Base-by-base conservation (phyloP, 148 eudicot species). In the Camellia lanceoleosa region DNA sequence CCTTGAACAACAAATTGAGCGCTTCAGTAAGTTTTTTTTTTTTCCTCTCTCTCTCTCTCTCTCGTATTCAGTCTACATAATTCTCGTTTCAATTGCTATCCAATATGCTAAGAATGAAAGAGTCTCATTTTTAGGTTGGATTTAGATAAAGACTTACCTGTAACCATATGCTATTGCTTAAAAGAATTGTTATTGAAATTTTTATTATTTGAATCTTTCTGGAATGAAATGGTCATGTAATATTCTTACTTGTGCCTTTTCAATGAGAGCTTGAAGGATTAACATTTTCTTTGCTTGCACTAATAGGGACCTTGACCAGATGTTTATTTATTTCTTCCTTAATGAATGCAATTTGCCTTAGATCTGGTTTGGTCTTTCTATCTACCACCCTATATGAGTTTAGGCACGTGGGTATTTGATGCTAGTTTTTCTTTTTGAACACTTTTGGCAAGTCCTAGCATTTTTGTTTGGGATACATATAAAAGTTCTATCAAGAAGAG, bases 1-100 rank as follows among this genome's bases (percentile, higher is more conserved):
- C 69, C 73, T 87, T 42, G 98, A 92, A 68, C 98, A 93, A 68
- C 99, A 96, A 83, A 92, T 92, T 84, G 91, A 88, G 51, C 95
- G 99, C 75, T 96, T 96, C 84, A 92, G 99, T 96, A 84, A 90
- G 93, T 89, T 56, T 82, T 72, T 60, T n/a, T 20, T 30, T 61
- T 58, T 61, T 64, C 47, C 70, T 15, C 18, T 52, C 77, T 43
- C 46, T 18, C 46, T 16, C 51, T 5, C 8, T 49, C 52, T 49
- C 52, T 49, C 52, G 3, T 5, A 49, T 69, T 69, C 41, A 72
- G 9, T 20, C 3, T n/a, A 42, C 51, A 61, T 11, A 5, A 18
- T 61, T 18, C 55, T 18, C 61, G 11, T 75, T 49, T 60, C 15
- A 43, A 43, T 10, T 43, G 18, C 5, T 18, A 13, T 46, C 43